Evolutionary conservation across 1,139 yeast species (phyloP), one percentile per base, ranked within the genome.

Genomic region (Candida neerlandica): DNA sequence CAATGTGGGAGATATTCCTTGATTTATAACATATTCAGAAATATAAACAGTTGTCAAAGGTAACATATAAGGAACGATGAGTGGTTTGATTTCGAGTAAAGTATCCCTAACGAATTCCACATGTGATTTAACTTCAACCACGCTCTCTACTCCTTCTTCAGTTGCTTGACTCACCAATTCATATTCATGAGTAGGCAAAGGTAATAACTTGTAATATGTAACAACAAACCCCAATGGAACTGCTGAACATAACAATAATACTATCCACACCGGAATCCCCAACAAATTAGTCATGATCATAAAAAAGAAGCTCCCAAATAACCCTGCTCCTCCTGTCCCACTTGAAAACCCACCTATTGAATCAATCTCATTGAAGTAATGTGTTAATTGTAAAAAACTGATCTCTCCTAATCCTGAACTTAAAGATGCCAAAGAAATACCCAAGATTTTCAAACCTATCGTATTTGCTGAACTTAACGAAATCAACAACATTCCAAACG

Each of bases 311-410:
- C 96, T 85, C 0, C 98, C 99, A 18, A 82, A 78, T 2, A 92
- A 66, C 0, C 98, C 98, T 0, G 99, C 98, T 11, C 90, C 96
- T 0, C 98, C 98, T 0, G 98, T 94, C 0, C 99, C 99, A 12
- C 91, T 81, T 34, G 96, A 87, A 81, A 95, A 94, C 0, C 96
- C 97, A 44, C 88, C 84, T 43, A 94, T 73, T 2, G 96, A 77
- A 45, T 58, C 50, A 16, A 68, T 63, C 32, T 77, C 77, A 16
- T 75, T 75, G 60, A 80, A 85, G 58, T 71, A 82, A 63, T 90
- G 96, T 0, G 97, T 89, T 64, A 94, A 71, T 63, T 89, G 96
- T 45, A 94, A 69, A 57, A 92, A 94, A 0, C 97, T 88, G 15
- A 89, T 75, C 62, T 94, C 99, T 0, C 99, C 99, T 26, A 91